Evolutionary conservation across 2,329 filamentous ascomycete genomes (phyloP).

Genomic region (Cercospora citrullina): DNA sequence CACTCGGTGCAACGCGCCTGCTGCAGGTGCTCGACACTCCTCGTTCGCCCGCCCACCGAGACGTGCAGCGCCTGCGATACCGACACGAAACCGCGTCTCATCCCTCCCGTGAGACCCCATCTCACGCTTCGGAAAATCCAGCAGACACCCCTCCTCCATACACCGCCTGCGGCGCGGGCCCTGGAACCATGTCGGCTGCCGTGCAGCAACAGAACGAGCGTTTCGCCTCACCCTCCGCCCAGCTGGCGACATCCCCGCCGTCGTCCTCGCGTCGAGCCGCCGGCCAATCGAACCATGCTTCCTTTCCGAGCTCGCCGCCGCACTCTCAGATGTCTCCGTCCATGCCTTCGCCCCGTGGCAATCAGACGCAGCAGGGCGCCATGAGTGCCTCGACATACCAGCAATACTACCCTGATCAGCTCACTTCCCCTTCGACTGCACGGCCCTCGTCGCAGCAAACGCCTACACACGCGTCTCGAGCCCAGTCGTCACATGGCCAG

Average conservation of each 20-base stretch:
- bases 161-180: slow-evolving; percentile 10
- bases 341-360: slow-evolving; percentile 49
- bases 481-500: slow-evolving; percentile 40
- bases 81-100: not conserved
- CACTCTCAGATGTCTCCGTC: slow-evolving; percentile 40
- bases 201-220: slow-evolving; percentile 23
- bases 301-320: slow-evolving; percentile 44
- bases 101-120: not conserved
- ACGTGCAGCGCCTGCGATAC: not conserved
- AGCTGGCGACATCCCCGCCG: slow-evolving; percentile 22
- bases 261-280: slow-evolving; percentile 23
- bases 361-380: slow-evolving; percentile 44
- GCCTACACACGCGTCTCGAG: slow-evolving; percentile 24
- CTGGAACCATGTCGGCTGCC: slow-evolving; percentile 27
- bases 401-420: slow-evolving; percentile 51
- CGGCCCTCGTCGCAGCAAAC: slow-evolving; percentile 31
- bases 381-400: slow-evolving; percentile 78
- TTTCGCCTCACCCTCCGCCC: slow-evolving; percentile 20
- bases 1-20: not conserved
- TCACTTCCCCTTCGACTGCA: slow-evolving; percentile 27
- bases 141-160: not conserved
- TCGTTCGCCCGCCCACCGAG: not conserved
- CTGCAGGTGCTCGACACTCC: not conserved
- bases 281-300: slow-evolving; percentile 39
- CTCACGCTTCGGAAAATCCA: not conserved